Evolutionary conservation across 257 asterid genomes (phyloP).

Genomic region (Gentiana dahurica): DNA sequence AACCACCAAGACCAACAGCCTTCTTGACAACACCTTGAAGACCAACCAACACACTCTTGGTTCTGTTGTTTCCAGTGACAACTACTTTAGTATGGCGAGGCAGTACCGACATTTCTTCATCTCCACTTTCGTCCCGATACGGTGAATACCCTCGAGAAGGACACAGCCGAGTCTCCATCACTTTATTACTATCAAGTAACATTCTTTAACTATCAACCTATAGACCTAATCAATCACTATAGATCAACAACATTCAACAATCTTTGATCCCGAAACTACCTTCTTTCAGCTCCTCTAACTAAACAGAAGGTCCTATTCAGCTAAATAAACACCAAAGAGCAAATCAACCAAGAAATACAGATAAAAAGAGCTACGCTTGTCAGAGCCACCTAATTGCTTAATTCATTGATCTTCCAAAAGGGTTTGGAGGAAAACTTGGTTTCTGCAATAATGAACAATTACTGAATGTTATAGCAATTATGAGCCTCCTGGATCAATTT

Average conservation of each 20-base stretch:
- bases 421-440: background rate
- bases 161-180: slow-evolving; percentile 63
- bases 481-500: no score
- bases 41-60: slow-evolving; percentile 92
- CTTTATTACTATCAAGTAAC: slow-evolving; percentile 15
- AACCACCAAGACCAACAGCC: slow-evolving; percentile 98
- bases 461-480: no score
- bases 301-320: slow-evolving; percentile 5
- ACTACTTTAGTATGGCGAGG: slow-evolving; percentile 95
- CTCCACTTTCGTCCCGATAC: slow-evolving; percentile 80
- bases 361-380: background rate
- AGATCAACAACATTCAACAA: slow-evolving; percentile 16
- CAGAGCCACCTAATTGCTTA: background rate
- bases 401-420: background rate
- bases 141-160: slow-evolving; percentile 62
- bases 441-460: background rate
- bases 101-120: slow-evolving; percentile 86
- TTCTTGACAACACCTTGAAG: slow-evolving; percentile 97
- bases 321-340: background rate
- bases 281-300: slow-evolving; percentile 9
- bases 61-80: slow-evolving; percentile 93
- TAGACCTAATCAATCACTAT: background rate
- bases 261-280: background rate
- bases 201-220: slow-evolving; percentile 1
- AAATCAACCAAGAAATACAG: background rate